Percentiles rank a stretch among this genome's conserved stretches.
These are phyloP conservation scores for Fusarium pseudograminearum DNA, from an alignment of 2,329 filamentous ascomycete species.

Conservation along the genomic window DNA sequence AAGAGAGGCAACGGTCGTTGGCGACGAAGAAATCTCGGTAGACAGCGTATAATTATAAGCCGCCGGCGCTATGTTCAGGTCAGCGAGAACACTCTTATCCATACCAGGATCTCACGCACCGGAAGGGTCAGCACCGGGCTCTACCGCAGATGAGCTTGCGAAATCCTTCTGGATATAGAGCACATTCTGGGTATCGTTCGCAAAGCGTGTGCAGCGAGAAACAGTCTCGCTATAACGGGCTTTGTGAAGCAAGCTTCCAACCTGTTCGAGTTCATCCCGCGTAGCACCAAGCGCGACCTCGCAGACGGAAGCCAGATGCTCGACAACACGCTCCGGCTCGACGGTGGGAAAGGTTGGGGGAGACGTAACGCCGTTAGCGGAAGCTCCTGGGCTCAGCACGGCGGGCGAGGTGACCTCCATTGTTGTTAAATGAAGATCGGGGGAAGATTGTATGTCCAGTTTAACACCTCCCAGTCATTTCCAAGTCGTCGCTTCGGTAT, in stretches of 20 bases:
- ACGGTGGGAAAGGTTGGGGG: conserved; percentile 64
- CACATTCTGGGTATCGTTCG: conserved; percentile 85
- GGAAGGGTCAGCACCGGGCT: conserved; percentile 61
- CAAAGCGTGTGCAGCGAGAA: conserved; percentile 89
- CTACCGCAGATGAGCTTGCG: conserved; percentile 63
- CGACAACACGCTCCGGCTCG: conserved; percentile 76
- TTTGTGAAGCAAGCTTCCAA: conserved; percentile 85
- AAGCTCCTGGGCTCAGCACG: conserved; percentile 54
- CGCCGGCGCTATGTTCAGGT: conserved; percentile 53
- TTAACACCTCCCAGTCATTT: conserved; percentile 48
- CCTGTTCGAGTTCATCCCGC: conserved; percentile 80
- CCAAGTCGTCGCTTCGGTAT: conserved; percentile 41
- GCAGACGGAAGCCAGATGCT: conserved; percentile 78
- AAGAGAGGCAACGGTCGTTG: conserved; percentile 86
- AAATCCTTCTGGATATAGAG: conserved; percentile 92
- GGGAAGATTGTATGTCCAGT: conserved; percentile 30
- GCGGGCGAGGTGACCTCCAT: conserved; percentile 68
- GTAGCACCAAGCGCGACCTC: conserved; percentile 80
- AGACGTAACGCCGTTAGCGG: conserved; percentile 60
- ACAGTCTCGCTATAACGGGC: conserved; percentile 81
- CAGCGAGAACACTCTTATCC: conserved; percentile 12
- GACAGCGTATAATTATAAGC: conserved; percentile 83
- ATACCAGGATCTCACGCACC: conserved; percentile 52
- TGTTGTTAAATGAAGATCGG: conserved; percentile 45
- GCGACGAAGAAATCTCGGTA: conserved; percentile 81